A percentile compares a stretch with the other conserved stretches of the same genome.
These are phyloP conservation scores for Silene uniflora DNA, from an alignment of 148 eudicot genomes.

Conservation along the genomic window DNA sequence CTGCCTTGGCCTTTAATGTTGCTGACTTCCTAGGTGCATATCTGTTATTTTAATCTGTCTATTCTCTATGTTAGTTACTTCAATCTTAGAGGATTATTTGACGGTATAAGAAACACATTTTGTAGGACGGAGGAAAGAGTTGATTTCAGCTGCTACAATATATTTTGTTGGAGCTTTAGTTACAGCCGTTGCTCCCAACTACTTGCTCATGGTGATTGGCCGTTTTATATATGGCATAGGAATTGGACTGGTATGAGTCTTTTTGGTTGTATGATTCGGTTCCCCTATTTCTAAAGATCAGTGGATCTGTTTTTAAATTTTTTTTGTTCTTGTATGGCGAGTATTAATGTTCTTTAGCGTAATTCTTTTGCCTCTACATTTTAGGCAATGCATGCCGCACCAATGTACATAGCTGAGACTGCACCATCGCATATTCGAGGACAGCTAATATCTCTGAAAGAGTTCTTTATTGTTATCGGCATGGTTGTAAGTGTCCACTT, in stretches of 20 bases:
- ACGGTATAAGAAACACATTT: slow-evolving; percentile 15
- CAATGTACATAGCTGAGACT: slow-evolving; percentile 97
- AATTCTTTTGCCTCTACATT: slow-evolving; percentile 8
- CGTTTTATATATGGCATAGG: slow-evolving; percentile 80
- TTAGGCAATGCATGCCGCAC: slow-evolving; percentile 99
- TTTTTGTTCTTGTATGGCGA: background rate
- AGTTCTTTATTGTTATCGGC: slow-evolving; percentile 89
- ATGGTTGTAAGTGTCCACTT: slow-evolving; percentile 77
- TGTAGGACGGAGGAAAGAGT: slow-evolving; percentile 83
- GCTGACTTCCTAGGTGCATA: slow-evolving; percentile 80
- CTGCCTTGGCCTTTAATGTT: slow-evolving; percentile 72
- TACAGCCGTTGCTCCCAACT: slow-evolving; percentile 76
- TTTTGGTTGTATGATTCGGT: background rate
- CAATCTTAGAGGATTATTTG: background rate
- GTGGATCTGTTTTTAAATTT: background rate
- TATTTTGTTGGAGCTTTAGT: slow-evolving; percentile 78
- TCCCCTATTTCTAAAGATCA: background rate
- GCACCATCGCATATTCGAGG: slow-evolving; percentile 88
- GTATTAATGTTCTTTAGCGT: background rate
- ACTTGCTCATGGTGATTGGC: slow-evolving; percentile 68
- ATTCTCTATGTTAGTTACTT: background rate
- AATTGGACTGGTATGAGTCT: slow-evolving; percentile 77
- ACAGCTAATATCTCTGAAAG: slow-evolving; percentile 84
- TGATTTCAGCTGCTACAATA: slow-evolving; percentile 48
- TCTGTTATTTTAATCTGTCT: background rate